Conservation (phyloP, 768 basidiomycete species). For the Dentipellis sp. region DNA sequence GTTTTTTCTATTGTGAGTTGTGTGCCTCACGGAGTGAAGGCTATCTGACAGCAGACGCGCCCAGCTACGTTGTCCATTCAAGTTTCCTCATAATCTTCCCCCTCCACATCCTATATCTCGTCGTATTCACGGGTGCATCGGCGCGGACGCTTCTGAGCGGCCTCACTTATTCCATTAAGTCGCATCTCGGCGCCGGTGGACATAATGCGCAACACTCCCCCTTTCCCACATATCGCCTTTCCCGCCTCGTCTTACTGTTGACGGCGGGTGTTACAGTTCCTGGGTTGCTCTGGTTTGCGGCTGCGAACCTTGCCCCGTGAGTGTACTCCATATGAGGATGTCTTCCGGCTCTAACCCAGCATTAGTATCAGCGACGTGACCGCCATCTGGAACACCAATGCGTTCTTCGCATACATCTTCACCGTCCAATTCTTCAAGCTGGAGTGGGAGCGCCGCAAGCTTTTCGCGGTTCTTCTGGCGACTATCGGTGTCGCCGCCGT, state of each 20-base stretch:
- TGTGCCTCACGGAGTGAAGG: not conserved
- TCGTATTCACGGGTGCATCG: constrained; percentile 37
- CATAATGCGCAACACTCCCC: constrained; percentile 1
- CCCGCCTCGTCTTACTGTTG: constrained; percentile 22
- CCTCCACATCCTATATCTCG: constrained; percentile 65
- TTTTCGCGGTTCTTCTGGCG: constrained; percentile 71
- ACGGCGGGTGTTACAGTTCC: constrained; percentile 57
- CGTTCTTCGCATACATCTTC: constrained; percentile 87
- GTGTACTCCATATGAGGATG: constrained; percentile 19
- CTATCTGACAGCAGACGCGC: not conserved
- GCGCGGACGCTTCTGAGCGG: constrained; percentile 39
- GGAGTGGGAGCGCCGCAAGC: constrained; percentile 52
- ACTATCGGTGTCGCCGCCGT: constrained; percentile 74
- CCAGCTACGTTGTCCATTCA: constrained; percentile 83
- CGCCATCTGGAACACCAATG: constrained; percentile 74
- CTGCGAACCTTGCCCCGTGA: constrained; percentile 64
- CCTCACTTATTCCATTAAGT: constrained; percentile 40
- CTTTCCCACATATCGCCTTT: constrained; percentile 28
- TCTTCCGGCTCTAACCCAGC: not conserved
- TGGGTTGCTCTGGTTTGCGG: constrained; percentile 66
- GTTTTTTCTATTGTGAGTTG: constrained; percentile 75
- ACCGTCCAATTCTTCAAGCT: constrained; percentile 61
- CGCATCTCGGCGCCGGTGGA: constrained; percentile 15
- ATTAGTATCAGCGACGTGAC: constrained; percentile 76
- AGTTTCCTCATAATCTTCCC: constrained; percentile 74